Base-by-base conservation (phyloP, 805 yeast species). In the Scheffersomyces ergatensis region DNA sequence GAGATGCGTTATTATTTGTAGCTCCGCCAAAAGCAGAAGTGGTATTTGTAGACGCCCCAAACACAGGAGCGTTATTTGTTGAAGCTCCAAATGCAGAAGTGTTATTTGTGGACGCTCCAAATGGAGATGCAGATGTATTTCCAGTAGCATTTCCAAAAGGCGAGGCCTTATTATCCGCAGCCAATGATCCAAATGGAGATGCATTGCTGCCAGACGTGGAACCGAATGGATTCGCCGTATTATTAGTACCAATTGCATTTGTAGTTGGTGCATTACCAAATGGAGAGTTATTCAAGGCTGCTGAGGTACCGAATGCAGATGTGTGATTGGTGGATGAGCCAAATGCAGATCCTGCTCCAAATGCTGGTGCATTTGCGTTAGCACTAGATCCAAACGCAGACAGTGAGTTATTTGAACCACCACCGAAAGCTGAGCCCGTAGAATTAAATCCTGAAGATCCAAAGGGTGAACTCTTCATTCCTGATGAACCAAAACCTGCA, bases 241-340 rank as follows among this genome's bases (percentile, higher is more conserved):
- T 21, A 39, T 37, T 26, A 5, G 25, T 8, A 23, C 25, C 30
- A 32, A 36, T 19, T 25, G 30, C 24, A 17, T 18, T 16, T 37
- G 42, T 30, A 12, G 35, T 36, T 17, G 24, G 26, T 13, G 33
- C 37, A 35, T 36, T 14, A 23, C 37, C 20, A 6, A 26, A 20
- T 15, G 41, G 44, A 32, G 39, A 45, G 9, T 42, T 42, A 26
- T 40, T 34, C 19, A 36, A 17, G 8, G 32, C 24, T 34, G 20
- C n/a, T 14, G 46, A 26, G 15, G 46, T 31, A 14, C 51, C 53
- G 33, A 46, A 42, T 19, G 45, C 46, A 2, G 50, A 42, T 47
- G 33, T 31, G 12, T 36, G 31, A 13, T 23, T 23, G 45, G n/a
- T n/a, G n/a, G n/a, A 21, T 14, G 45, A 35, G 6, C 49, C 50